A percentile compares a stretch with the other conserved stretches of the same genome.
Evolutionary conservation across 257 asterid genomes (phyloP).

Genomic region (Solanum peruvianum): DNA sequence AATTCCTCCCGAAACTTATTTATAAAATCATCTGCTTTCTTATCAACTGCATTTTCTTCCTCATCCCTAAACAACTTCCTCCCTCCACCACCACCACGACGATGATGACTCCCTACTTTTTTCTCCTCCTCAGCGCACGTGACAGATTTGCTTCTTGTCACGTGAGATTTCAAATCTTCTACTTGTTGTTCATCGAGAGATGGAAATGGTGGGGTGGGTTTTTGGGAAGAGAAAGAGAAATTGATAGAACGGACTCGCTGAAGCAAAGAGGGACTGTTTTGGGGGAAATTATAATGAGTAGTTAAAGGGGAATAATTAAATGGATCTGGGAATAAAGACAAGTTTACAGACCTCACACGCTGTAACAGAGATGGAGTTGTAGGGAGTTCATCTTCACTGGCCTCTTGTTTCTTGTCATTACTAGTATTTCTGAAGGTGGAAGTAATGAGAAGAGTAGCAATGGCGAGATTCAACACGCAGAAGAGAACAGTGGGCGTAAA

Average conservation of each 20-base stretch:
- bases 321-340: background rate
- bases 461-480: conserved; percentile 67
- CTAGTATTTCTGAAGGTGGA: conserved; percentile 21
- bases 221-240: conserved; percentile 14
- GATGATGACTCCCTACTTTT: background rate
- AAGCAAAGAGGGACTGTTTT: conserved; percentile 37
- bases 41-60: conserved; percentile 52
- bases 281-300: background rate
- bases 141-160: background rate
- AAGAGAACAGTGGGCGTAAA: conserved; percentile 76
- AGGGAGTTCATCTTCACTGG: background rate
- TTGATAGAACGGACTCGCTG: conserved; percentile 59
- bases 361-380: background rate
- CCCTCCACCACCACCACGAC: background rate
- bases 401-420: background rate
- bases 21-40: conserved; percentile 68
- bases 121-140: conserved; percentile 18
- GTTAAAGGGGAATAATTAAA: background rate
- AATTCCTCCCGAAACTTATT: conserved; percentile 57
- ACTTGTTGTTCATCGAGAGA: background rate
- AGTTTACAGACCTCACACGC: background rate
- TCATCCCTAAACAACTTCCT: conserved; percentile 6
- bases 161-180: background rate
- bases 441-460: conserved; percentile 55
- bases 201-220: conserved; percentile 6